Evolutionary conservation across 2,329 filamentous ascomycete genomes (phyloP), one percentile per base, ranked within the genome.

Genomic region (Bipolaris sorokiniana): DNA sequence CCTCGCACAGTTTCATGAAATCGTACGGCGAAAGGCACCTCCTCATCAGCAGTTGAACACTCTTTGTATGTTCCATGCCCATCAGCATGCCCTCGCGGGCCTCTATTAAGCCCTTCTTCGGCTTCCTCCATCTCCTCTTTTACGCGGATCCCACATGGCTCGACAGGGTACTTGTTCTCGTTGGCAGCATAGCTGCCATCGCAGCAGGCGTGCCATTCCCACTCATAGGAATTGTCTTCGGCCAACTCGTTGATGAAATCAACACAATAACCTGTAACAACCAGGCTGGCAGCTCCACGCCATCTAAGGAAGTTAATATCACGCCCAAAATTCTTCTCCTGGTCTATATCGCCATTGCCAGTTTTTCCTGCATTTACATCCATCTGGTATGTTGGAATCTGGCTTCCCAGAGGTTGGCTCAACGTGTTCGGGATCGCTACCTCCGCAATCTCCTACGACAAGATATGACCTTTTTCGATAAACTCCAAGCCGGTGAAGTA

Each of bases 371-470:
- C 56, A 88, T 90, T 62, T 91, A 90, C 72, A 75, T 81, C 51
- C 85, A 90, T 67, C 80, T 87, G 28, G 78, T 84, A 9, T 88
- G 83, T 63, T 90, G 87, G 87, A 86, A 81, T 61, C 77, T 90
- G 63, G 81, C 84, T 58, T 87, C 86, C 53, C 86, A 87, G 59
- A 83, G 87, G 3, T 78, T 90, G 7, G 84, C 86, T 45, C 84
- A 86, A 61, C 81, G 88, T 31, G 76, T 90, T 41, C 83, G 88
- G 44, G 84, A 87, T 62, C 79, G 76, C 36, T 90, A 89, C 64
- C 79, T 90, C 36, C 77, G 80, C 23, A 82, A 80, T 16, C 73
- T 90, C 16, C 77, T 90, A 13, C 78, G 81, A 46, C 86, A 89
- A 67, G 86, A 88, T 54, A 82, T 86, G 0, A 78, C 84, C 13